These are phyloP conservation scores for Vanrija humicola DNA, from an alignment of 1,284 basidiomycete species.

Conservation along the genomic window DNA sequence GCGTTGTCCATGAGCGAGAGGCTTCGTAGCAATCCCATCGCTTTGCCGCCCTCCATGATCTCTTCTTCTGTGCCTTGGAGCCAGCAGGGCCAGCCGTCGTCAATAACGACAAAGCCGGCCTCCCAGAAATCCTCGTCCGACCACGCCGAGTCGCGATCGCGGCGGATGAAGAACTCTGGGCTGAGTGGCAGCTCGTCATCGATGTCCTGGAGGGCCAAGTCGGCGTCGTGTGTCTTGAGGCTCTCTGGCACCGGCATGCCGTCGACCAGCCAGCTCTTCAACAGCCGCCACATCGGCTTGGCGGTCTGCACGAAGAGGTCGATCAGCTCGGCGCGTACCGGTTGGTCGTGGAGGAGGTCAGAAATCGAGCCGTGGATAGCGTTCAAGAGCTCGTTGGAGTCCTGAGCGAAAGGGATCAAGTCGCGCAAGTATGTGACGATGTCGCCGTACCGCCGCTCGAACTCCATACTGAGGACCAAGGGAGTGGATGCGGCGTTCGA, in stretches of 20 bases:
- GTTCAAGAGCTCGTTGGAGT: conserved; percentile 61
- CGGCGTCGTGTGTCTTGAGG: conserved; percentile 16
- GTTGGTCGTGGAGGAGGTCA: conserved; percentile 23
- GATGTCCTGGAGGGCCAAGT: conserved; percentile 47
- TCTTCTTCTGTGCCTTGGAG: conserved; percentile 49
- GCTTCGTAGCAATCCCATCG: conserved; percentile 64
- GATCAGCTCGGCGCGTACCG: conserved; percentile 49
- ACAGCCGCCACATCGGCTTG: conserved; percentile 68
- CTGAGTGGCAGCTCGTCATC: conserved; percentile 56
- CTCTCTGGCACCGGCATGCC: conserved; percentile 58
- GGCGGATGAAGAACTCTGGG: conserved; percentile 71
- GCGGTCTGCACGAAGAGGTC: conserved; percentile 61
- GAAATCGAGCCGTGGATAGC: conserved; percentile 58
- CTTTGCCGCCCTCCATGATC: conserved; percentile 70
- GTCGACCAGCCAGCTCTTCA: conserved; percentile 66
- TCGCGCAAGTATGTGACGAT: conserved; percentile 52
- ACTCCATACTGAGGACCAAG: conserved; percentile 59
- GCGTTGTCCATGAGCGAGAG: conserved; percentile 35
- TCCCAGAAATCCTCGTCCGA: conserved; percentile 73
- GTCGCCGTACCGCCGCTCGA: conserved; percentile 50
- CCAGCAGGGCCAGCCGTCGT: conserved; percentile 45
- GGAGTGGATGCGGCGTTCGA: conserved; percentile 58
- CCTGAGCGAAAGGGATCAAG: conserved; percentile 54
- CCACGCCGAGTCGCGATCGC: conserved; percentile 61
- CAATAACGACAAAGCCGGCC: conserved; percentile 62